phyloP scores from a whole-genome alignment of 176 grass and related monocot species.

The Phyllostachys edulis region DNA sequence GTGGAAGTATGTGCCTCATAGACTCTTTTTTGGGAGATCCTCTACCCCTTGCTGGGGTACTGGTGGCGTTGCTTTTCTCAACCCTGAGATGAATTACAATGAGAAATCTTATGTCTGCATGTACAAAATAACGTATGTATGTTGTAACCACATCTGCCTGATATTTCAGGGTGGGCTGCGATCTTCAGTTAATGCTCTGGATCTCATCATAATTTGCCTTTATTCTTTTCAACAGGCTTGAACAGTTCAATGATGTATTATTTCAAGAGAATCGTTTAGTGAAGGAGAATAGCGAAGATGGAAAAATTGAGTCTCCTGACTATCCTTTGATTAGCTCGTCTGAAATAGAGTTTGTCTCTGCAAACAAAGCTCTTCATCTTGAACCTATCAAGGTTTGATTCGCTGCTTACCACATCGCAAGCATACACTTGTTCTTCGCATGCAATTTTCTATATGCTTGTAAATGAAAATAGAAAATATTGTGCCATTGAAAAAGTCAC shows the following conservation, averaged over 20 bases:
- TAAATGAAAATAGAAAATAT: constrained; percentile 12
- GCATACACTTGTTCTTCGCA: not conserved
- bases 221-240: constrained; percentile 56
- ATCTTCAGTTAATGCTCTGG: constrained; percentile 21
- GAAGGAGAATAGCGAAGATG: constrained; percentile 29
- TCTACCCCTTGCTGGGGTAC: constrained; percentile 62
- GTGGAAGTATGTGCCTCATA: constrained; percentile 84
- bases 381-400: constrained; percentile 71
- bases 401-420: not conserved
- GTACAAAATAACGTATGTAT: constrained; percentile 96
- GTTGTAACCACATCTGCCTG: not conserved
- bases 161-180: not conserved
- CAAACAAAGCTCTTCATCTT: constrained; percentile 66
- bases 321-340: constrained; percentile 65
- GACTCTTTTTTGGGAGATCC: constrained; percentile 79
- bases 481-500: not conserved
- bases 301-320: constrained; percentile 45
- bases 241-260: constrained; percentile 93
- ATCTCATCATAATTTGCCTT: constrained; percentile 29
- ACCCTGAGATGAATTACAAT: constrained; percentile 62
- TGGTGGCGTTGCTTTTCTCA: constrained; percentile 88
- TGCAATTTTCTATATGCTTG: constrained; percentile 18
- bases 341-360: constrained; percentile 46
- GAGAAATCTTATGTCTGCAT: constrained; percentile 73
- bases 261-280: constrained; percentile 76